Conservation (phyloP, 2,329 filamentous ascomycete species). For the Colletotrichum godetiae region DNA sequence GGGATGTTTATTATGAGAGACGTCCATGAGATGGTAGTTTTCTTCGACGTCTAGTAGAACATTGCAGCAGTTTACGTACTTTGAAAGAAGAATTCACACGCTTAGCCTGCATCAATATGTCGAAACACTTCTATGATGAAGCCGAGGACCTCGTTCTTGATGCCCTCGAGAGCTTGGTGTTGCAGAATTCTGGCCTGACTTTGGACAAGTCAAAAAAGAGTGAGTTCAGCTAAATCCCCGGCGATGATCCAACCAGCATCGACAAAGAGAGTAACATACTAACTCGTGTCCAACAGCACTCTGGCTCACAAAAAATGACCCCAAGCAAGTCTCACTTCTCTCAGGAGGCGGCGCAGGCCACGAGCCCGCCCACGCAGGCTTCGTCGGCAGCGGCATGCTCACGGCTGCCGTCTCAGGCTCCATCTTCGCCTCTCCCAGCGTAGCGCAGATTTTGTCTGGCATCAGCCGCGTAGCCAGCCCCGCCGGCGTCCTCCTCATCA, state of each 20-base stretch:
- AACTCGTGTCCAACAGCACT: neutral
- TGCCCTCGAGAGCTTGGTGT: slow-evolving; percentile 23
- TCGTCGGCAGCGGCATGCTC: slow-evolving; percentile 72
- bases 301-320: slow-evolving; percentile 27
- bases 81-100: neutral
- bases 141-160: slow-evolving; percentile 31
- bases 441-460: slow-evolving; percentile 71
- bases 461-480: slow-evolving; percentile 65
- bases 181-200: slow-evolving; percentile 65
- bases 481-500: slow-evolving; percentile 71
- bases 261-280: neutral
- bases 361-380: slow-evolving; percentile 72
- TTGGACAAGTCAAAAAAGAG: slow-evolving; percentile 55
- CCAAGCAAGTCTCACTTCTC: slow-evolving; percentile 58
- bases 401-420: slow-evolving; percentile 73
- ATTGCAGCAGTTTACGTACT: neutral
- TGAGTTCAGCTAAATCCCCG: neutral
- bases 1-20: slow-evolving; percentile 11
- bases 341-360: slow-evolving; percentile 69
- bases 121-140: slow-evolving; percentile 31
- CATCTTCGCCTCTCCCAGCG: slow-evolving; percentile 74
- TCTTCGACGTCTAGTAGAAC: neutral
- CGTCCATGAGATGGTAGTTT: neutral
- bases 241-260: neutral
- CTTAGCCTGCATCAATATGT: neutral